A percentile compares a stretch with the other conserved stretches of the same genome.
phyloP scores from a whole-genome alignment of 257 asterid genomes.

The Solanum arcanum region DNA sequence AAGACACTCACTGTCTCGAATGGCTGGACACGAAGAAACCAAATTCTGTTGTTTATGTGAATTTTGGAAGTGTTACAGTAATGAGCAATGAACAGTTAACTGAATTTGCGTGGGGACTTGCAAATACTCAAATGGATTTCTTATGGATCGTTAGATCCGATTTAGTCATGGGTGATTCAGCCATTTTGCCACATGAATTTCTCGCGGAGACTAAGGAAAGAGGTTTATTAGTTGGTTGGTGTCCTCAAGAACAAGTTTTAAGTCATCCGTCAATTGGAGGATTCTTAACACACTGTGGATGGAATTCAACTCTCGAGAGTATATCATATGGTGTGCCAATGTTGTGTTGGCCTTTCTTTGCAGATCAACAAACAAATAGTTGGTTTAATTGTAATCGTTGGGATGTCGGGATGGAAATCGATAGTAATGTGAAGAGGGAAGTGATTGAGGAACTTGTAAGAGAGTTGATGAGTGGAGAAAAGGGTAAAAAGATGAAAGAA shows the following conservation, averaged over 20 bases:
- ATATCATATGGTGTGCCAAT: conserved; percentile 13
- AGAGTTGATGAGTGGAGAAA: conserved; percentile 11
- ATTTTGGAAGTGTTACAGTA: conserved; percentile 10
- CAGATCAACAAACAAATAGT: conserved; percentile 11
- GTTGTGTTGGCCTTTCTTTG: conserved; percentile 16
- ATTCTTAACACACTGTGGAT: conserved; percentile 15
- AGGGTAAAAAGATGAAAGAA: conserved; percentile 6
- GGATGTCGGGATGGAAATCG: conserved; percentile 18
- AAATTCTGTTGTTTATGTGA: conserved; percentile 28
- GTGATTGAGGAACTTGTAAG: conserved; percentile 12
- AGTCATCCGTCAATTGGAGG: conserved; percentile 11
- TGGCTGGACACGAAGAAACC: conserved; percentile 17
- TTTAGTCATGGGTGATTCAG: conserved; percentile 7
- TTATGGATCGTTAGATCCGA: conserved; percentile 23
- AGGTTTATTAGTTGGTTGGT: conserved; percentile 13
- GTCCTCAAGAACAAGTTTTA: conserved; percentile 13
- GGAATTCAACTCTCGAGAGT: conserved; percentile 14
- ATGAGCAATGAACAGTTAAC: neutral
- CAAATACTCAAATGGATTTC: conserved; percentile 8
- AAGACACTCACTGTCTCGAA: conserved; percentile 16
- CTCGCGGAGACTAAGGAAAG: conserved; percentile 6
- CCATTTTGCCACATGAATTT: conserved; percentile 12
- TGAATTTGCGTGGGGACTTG: conserved; percentile 33
- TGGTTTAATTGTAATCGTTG: conserved; percentile 5
- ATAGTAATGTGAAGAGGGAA: conserved; percentile 3